Conservation (phyloP, 2,329 filamentous ascomycete species). For the Pyrenochaeta sp. region DNA sequence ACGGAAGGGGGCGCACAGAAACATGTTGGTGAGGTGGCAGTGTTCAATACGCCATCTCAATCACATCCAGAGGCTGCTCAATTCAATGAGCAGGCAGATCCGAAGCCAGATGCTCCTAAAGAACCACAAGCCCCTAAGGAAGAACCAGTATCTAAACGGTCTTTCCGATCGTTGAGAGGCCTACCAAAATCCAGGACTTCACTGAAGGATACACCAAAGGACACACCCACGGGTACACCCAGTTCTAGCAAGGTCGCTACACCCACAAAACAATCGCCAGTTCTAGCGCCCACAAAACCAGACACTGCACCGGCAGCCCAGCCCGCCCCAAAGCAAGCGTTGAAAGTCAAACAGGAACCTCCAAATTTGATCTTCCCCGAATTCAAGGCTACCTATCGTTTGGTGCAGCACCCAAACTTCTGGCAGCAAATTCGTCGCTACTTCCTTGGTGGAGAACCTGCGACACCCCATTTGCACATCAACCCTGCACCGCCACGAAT, state of each 20-base stretch:
- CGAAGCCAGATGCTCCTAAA: slow-evolving; percentile 28
- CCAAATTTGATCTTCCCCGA: slow-evolving; percentile 74
- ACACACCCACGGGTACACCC: slow-evolving; percentile 23
- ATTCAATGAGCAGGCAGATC: slow-evolving; percentile 54
- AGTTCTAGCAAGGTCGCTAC: slow-evolving; percentile 48
- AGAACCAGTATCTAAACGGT: slow-evolving; percentile 33
- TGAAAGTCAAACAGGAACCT: slow-evolving; percentile 44
- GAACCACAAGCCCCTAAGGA: slow-evolving; percentile 23
- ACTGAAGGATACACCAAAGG: slow-evolving; percentile 29
- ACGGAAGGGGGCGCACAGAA: slow-evolving; percentile 66
- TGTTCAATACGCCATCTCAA: slow-evolving; percentile 59
- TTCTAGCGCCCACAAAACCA: slow-evolving; percentile 32
- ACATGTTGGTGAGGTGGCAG: slow-evolving; percentile 59
- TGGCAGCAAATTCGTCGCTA: slow-evolving; percentile 53
- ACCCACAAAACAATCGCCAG: slow-evolving; percentile 37
- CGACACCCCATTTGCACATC: slow-evolving; percentile 73
- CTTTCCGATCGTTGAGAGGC: slow-evolving; percentile 42
- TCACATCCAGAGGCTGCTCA: slow-evolving; percentile 59
- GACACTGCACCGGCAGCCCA: slow-evolving; percentile 38
- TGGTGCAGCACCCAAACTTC: slow-evolving; percentile 54
- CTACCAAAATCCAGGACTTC: slow-evolving; percentile 37
- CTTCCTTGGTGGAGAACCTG: slow-evolving; percentile 59
- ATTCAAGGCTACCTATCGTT: slow-evolving; percentile 71
- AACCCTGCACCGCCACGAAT: slow-evolving; percentile 74
- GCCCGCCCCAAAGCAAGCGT: slow-evolving; percentile 28